Conservation (phyloP, 2,329 filamentous ascomycete genomes). For the Elsinoe fawcettii region DNA sequence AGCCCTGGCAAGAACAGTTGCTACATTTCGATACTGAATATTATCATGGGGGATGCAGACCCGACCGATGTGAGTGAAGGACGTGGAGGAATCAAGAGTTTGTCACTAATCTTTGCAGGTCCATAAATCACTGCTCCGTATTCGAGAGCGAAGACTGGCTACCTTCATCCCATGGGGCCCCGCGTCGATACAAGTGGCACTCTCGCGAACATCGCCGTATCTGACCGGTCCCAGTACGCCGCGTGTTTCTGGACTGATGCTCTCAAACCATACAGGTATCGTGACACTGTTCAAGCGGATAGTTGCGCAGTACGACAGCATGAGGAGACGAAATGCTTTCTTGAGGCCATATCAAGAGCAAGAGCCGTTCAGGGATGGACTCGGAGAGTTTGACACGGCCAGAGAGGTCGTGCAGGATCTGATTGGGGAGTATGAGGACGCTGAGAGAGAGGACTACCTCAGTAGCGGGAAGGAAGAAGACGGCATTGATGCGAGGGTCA, state of each 20-base stretch:
- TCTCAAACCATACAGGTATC: conserved; percentile 96
- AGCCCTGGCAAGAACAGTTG: conserved; percentile 94
- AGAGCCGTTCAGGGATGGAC: conserved; percentile 80
- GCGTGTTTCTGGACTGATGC: conserved; percentile 90
- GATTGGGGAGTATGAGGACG: conserved; percentile 91
- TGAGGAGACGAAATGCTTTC: conserved; percentile 95
- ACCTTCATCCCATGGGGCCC: conserved; percentile 99
- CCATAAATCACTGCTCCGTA: conserved; percentile 93
- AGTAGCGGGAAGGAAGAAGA: conserved; percentile 46
- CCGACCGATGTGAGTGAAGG: conserved; percentile 65
- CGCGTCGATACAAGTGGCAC: conserved; percentile 90
- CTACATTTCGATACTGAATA: conserved; percentile 98
- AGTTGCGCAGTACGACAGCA: conserved; percentile 80
- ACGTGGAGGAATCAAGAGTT: background rate
- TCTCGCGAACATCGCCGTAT: conserved; percentile 95
- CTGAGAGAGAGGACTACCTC: conserved; percentile 83
- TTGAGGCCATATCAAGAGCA: conserved; percentile 95
- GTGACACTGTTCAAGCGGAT: conserved; percentile 95
- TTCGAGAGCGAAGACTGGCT: conserved; percentile 84
- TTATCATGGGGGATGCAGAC: conserved; percentile 97
- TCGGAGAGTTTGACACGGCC: conserved; percentile 92
- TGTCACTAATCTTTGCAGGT: conserved; percentile 40
- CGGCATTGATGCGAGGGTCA: conserved; percentile 26
- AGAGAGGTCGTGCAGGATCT: conserved; percentile 84
- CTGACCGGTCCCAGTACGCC: conserved; percentile 83